Conservation (phyloP, 495 filamentous ascomycete species). For the Evansstolkia leycettana region DNA sequence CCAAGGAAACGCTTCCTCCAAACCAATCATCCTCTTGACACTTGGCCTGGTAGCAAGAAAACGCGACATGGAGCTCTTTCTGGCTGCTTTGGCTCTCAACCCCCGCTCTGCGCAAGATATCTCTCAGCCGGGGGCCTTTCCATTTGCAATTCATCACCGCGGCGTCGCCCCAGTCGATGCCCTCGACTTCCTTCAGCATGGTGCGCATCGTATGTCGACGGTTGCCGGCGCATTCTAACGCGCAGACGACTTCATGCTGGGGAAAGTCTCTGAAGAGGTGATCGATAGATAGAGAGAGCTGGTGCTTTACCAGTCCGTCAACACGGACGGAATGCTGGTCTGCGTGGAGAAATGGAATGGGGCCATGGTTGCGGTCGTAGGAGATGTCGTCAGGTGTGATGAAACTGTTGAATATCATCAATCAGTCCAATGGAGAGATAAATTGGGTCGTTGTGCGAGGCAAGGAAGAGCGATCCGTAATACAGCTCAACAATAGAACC, state of each 20-base stretch:
- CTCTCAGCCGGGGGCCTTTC: constrained; percentile 42
- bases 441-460: neutral
- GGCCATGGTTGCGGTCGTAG: constrained; percentile 43
- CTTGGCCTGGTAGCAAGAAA: constrained; percentile 36
- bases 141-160: constrained; percentile 53
- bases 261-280: constrained; percentile 32
- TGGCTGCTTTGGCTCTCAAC: constrained; percentile 7
- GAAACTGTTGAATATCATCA: constrained; percentile 19
- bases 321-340: constrained; percentile 30
- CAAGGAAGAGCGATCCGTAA: neutral
- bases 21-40: constrained; percentile 46
- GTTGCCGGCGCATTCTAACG: constrained; percentile 53
- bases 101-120: constrained; percentile 36
- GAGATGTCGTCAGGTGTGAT: constrained; percentile 21
- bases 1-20: constrained; percentile 38
- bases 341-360: constrained; percentile 32
- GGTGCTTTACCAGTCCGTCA: constrained; percentile 22
- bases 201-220: constrained; percentile 54
- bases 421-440: neutral
- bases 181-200: constrained; percentile 44
- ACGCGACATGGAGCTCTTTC: constrained; percentile 33
- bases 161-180: constrained; percentile 51
- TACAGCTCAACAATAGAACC: too few species aligned
- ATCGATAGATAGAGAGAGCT: constrained; percentile 17
- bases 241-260: constrained; percentile 42